These are phyloP conservation scores for Sphaerostilbella broomeana DNA, from an alignment of 2,329 filamentous ascomycete species.

Conservation along the genomic window DNA sequence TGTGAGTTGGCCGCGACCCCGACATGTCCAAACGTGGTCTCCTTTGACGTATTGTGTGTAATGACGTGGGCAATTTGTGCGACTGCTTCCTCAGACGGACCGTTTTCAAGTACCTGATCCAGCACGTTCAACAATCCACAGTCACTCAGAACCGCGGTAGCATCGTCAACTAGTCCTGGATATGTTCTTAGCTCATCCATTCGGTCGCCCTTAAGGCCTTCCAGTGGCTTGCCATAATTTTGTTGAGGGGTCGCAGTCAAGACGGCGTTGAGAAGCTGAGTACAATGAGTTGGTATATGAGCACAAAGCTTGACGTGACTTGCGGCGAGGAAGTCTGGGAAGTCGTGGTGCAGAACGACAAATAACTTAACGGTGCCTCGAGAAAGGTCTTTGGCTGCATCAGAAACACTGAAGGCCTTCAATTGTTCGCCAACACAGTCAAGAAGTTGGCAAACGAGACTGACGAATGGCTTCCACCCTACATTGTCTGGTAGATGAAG, in stretches of 20 bases:
- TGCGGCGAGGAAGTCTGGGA: slow-evolving; percentile 83
- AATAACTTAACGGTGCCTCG: slow-evolving; percentile 76
- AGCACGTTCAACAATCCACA: slow-evolving; percentile 54
- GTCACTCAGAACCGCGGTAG: slow-evolving; percentile 46
- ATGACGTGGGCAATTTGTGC: slow-evolving; percentile 71
- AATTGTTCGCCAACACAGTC: slow-evolving; percentile 72
- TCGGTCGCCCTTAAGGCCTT: slow-evolving; percentile 69
- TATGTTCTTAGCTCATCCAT: slow-evolving; percentile 66
- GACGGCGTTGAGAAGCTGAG: slow-evolving; percentile 82
- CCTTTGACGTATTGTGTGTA: slow-evolving; percentile 49
- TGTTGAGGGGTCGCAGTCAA: slow-evolving; percentile 74
- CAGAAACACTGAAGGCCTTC: slow-evolving; percentile 62
- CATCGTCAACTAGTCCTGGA: slow-evolving; percentile 59
- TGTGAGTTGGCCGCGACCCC: slow-evolving; percentile 61
- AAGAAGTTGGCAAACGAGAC: slow-evolving; percentile 66
- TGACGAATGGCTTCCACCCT: slow-evolving; percentile 72
- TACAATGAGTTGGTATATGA: slow-evolving; percentile 74
- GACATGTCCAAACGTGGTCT: slow-evolving; percentile 60
- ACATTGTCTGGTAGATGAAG: slow-evolving; percentile 59
- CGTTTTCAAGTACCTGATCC: slow-evolving; percentile 52
- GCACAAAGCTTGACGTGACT: slow-evolving; percentile 79
- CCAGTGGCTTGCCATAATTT: slow-evolving; percentile 57
- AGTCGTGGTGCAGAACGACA: slow-evolving; percentile 85
- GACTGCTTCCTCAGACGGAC: slow-evolving; percentile 64
- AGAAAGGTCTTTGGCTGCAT: slow-evolving; percentile 75